These are phyloP conservation scores for Candida xyloterini DNA, from an alignment of 805 yeast species.

Conservation along the genomic window DNA sequence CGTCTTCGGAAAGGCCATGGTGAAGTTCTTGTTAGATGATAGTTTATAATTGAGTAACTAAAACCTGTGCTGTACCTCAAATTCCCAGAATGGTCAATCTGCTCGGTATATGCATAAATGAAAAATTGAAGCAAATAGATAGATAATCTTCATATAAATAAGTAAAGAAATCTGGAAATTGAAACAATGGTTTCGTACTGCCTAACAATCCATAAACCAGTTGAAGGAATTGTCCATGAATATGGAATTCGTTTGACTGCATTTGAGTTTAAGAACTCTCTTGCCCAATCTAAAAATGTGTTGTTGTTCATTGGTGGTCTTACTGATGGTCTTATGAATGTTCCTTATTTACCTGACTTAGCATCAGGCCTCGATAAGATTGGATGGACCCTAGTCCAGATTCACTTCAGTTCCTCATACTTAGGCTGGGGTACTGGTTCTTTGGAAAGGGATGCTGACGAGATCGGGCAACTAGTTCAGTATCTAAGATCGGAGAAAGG, in stretches of 20 bases:
- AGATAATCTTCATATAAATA: no score
- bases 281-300: slow-evolving; percentile 40
- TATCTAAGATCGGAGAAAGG: slow-evolving; percentile 48
- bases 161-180: no score
- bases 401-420: slow-evolving; percentile 53
- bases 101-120: neutral
- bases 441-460: slow-evolving; percentile 54
- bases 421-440: slow-evolving; percentile 72
- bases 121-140: neutral
- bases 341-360: slow-evolving; percentile 58
- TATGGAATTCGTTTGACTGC: slow-evolving; percentile 48
- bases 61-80: neutral
- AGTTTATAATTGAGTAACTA: neutral
- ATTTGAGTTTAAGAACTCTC: slow-evolving; percentile 44
- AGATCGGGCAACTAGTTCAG: slow-evolving; percentile 51
- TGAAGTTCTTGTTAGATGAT: slow-evolving; percentile 6
- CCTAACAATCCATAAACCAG: slow-evolving; percentile 15
- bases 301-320: slow-evolving; percentile 73
- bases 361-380: slow-evolving; percentile 38
- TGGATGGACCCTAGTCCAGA: slow-evolving; percentile 61
- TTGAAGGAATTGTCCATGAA: slow-evolving; percentile 44
- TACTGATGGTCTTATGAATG: slow-evolving; percentile 65
- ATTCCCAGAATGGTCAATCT: neutral
- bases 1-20: slow-evolving; percentile 7
- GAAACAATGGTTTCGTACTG: slow-evolving; percentile 13